These are phyloP conservation scores for Geotrichum siamense DNA, from an alignment of 1,139 yeast genomes.

Conservation along the genomic window DNA sequence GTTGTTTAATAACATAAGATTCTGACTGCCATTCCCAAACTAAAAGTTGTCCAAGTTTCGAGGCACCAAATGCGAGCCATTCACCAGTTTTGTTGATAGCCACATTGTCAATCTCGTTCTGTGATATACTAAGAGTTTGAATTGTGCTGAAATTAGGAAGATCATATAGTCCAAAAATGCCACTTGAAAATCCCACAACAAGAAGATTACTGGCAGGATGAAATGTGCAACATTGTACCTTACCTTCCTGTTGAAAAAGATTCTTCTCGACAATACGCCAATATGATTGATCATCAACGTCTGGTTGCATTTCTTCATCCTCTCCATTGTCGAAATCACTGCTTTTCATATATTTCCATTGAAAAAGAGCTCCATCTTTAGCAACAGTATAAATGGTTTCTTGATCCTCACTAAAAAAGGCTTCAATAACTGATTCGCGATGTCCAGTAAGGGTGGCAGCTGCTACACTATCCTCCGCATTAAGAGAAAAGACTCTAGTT, in stretches of 20 bases:
- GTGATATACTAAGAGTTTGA: conserved; percentile 90
- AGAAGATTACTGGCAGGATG: conserved; percentile 64
- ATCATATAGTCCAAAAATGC: conserved; percentile 91
- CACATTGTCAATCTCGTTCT: conserved; percentile 78
- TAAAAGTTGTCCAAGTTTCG: conserved; percentile 81
- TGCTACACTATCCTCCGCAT: conserved; percentile 67
- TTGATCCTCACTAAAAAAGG: conserved; percentile 79
- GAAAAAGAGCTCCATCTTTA: conserved; percentile 89
- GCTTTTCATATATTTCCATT: conserved; percentile 74
- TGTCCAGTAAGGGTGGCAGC: conserved; percentile 90
- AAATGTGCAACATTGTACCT: conserved; percentile 75
- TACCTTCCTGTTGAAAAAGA: conserved; percentile 55
- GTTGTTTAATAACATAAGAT: conserved; percentile 89
- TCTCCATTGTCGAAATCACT: conserved; percentile 41
- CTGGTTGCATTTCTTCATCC: conserved; percentile 35
- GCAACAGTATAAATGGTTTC: conserved; percentile 86
- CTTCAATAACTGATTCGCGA: conserved; percentile 76
- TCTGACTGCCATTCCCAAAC: conserved; percentile 99
- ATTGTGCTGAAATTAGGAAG: conserved; percentile 66
- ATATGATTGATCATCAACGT: conserved; percentile 18
- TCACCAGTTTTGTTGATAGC: conserved; percentile 79
- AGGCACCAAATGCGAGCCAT: conserved; percentile 95
- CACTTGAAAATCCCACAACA: conserved; percentile 85
- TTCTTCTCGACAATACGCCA: conserved; percentile 85
- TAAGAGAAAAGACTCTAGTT: conserved; percentile 74